Conservation (phyloP, 495 filamentous ascomycete species). For the Neurospora sp. region DNA sequence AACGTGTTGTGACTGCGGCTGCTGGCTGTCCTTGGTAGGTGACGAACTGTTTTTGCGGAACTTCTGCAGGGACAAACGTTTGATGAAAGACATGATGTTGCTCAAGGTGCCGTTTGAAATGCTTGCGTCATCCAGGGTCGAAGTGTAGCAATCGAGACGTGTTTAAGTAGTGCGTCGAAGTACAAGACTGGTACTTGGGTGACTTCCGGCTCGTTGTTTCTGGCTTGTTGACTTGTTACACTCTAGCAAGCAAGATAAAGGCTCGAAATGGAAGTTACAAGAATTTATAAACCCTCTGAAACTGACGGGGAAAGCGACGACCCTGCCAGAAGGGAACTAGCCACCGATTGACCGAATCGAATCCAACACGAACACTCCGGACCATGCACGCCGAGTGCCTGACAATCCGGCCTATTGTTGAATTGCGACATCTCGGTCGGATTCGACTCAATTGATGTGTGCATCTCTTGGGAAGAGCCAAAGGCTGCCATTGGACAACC, state of each 20-base stretch:
- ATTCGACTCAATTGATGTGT: constrained; percentile 4
- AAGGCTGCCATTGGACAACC: background rate
- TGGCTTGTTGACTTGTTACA: background rate
- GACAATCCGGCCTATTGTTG: background rate
- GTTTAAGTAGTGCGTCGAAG: background rate
- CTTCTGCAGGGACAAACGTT: constrained; percentile 12
- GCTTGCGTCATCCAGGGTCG: background rate
- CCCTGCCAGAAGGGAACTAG: background rate
- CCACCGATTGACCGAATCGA: background rate
- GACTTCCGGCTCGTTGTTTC: background rate
- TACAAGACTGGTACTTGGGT: background rate
- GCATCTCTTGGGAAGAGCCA: background rate
- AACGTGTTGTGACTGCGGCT: background rate
- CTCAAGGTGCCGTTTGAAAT: background rate
- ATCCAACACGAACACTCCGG: background rate
- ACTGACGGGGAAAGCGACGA: background rate
- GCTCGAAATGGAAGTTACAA: background rate
- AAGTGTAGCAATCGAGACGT: background rate
- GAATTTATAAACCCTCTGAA: background rate
- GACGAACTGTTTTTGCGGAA: constrained; percentile 1
- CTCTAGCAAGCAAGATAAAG: background rate
- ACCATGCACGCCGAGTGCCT: background rate
- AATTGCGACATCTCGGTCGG: constrained; percentile 15
- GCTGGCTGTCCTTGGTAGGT: background rate
- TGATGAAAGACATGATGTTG: constrained; percentile 11